Conservation (phyloP, 164 flowering plant genomes). For the Brasenia schreberi region DNA sequence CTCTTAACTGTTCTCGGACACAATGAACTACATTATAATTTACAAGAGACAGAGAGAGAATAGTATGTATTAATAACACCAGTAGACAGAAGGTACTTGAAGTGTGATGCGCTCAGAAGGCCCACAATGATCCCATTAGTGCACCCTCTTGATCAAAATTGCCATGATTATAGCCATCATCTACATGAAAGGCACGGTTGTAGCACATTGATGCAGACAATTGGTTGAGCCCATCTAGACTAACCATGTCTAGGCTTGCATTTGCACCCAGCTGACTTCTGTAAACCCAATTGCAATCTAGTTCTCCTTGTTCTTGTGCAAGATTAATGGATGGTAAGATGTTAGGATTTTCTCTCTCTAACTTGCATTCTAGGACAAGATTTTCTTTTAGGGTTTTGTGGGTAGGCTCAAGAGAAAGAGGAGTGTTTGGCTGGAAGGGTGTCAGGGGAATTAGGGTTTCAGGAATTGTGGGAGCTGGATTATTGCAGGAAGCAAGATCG, state of each 20-base stretch:
- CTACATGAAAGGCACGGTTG: neutral
- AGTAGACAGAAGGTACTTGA: neutral
- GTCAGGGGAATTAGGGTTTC: constrained; percentile 10
- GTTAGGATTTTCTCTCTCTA: constrained; percentile 8
- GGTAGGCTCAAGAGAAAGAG: constrained; percentile 14
- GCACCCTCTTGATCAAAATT: neutral
- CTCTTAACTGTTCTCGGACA: neutral
- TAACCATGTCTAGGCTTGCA: neutral
- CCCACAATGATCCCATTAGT: neutral
- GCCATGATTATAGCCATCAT: neutral
- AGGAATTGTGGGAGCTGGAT: constrained; percentile 4
- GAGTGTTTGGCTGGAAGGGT: constrained; percentile 1
- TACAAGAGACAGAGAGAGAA: neutral
- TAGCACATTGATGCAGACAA: neutral
- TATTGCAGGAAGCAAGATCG: constrained; percentile 7
- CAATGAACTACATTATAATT: neutral
- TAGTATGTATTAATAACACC: neutral
- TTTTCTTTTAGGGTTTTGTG: constrained; percentile 12
- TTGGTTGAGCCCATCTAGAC: neutral
- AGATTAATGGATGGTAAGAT: constrained; percentile 18
- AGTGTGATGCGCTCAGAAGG: neutral
- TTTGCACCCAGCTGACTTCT: constrained; percentile 5
- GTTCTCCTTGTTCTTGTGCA: constrained; percentile 4
- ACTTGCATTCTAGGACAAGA: constrained; percentile 25
- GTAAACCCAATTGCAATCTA: constrained; percentile 12